Conservation (phyloP, 2,329 filamentous ascomycete species). For the Raffaelea deltoideospora region DNA sequence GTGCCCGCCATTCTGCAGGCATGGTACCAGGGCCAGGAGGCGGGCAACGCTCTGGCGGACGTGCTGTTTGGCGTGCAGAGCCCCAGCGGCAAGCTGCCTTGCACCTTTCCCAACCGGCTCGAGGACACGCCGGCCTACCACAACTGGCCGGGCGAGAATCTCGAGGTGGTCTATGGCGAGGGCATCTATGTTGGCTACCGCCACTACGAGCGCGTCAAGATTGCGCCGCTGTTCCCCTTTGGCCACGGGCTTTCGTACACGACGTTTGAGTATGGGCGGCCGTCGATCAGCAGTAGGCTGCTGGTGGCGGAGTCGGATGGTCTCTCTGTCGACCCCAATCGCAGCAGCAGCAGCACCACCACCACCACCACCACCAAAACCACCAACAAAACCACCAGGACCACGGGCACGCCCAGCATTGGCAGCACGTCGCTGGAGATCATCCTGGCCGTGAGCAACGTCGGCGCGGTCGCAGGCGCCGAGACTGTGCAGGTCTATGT, state of each 20-base stretch:
- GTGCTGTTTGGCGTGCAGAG: conserved; percentile 48
- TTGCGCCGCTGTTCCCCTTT: conserved; percentile 54
- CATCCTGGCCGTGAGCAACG: conserved; percentile 35
- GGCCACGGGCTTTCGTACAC: conserved; percentile 71
- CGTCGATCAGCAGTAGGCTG: conserved; percentile 21
- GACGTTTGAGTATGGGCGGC: conserved; percentile 31
- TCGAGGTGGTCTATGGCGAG: conserved; percentile 61
- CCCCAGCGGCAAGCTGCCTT: conserved; percentile 52
- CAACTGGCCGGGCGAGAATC: conserved; percentile 57
- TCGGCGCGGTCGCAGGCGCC: conserved; percentile 37
- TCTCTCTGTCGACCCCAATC: too few species aligned
- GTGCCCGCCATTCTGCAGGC: conserved; percentile 55
- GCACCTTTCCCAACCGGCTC: conserved; percentile 44
- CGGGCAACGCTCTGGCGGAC: conserved; percentile 52
- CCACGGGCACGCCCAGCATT: too few species aligned
- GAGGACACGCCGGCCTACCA: conserved; percentile 63
- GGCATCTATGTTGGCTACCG: conserved; percentile 70
- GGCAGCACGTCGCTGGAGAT: conserved; percentile 24
- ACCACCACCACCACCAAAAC: too few species aligned
- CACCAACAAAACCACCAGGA: too few species aligned
- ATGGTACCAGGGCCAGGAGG: conserved; percentile 58
- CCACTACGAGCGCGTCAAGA: conserved; percentile 52
- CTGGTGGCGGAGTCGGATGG: conserved; percentile 19
- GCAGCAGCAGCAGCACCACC: too few species aligned
- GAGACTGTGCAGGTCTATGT: conserved; percentile 58